Evolutionary conservation across 2,329 filamentous ascomycete species (phyloP).

Genomic region (Aspergillus neotritici): DNA sequence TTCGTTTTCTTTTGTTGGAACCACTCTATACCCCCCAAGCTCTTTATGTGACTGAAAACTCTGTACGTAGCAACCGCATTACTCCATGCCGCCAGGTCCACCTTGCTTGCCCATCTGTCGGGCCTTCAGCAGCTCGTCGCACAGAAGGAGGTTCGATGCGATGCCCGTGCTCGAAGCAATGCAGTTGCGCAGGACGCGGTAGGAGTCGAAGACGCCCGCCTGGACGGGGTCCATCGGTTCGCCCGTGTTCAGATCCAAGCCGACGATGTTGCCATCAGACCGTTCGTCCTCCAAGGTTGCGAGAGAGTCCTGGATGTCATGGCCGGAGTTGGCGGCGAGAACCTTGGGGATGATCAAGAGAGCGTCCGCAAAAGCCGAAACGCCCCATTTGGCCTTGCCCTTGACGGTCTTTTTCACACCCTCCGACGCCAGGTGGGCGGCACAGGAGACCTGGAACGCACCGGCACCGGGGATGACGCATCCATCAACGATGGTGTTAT

Average conservation of each 20-base stretch:
- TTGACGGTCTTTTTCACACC: slow-evolving; percentile 85
- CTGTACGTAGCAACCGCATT: slow-evolving; percentile 23
- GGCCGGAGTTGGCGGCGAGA: slow-evolving; percentile 88
- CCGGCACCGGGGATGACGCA: slow-evolving; percentile 92
- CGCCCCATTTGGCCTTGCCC: slow-evolving; percentile 96
- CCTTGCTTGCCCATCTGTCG: slow-evolving; percentile 71
- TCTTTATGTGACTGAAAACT: slow-evolving; percentile 21
- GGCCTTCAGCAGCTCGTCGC: slow-evolving; percentile 95
- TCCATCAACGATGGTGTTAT: slow-evolving; percentile 99
- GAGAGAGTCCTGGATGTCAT: slow-evolving; percentile 92
- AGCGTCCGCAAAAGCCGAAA: slow-evolving; percentile 90
- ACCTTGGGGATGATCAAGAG: slow-evolving; percentile 96
- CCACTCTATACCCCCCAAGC: slow-evolving; percentile 10
- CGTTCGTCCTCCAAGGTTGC: slow-evolving; percentile 82
- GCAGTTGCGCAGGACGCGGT: slow-evolving; percentile 87
- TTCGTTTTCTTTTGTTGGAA: too few relatives aligned
- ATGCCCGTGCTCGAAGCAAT: slow-evolving; percentile 92
- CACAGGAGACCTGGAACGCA: slow-evolving; percentile 92
- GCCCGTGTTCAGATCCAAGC: slow-evolving; percentile 78
- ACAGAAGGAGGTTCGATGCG: slow-evolving; percentile 88
- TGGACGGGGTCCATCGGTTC: slow-evolving; percentile 93
- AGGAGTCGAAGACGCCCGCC: slow-evolving; percentile 91
- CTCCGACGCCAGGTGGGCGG: slow-evolving; percentile 79
- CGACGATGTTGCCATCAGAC: slow-evolving; percentile 75
- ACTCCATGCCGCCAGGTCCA: slow-evolving; percentile 41